phyloP scores from a whole-genome alignment of 1,139 yeast genomes.

The Lodderomyces orthopsilosis region DNA sequence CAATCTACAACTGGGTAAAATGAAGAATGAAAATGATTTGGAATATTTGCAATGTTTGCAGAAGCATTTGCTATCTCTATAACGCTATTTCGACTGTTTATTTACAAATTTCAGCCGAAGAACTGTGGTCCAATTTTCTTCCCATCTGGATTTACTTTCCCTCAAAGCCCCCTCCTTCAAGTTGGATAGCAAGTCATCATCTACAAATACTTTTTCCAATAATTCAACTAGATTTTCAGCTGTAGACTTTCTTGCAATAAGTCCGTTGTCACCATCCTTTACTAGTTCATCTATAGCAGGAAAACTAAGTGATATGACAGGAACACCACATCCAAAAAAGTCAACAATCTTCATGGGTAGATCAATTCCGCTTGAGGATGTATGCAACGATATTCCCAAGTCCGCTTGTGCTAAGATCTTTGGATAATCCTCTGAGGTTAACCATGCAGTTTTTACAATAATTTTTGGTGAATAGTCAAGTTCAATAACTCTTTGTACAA shows the following conservation, averaged over 20 bases:
- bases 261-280: constrained; percentile 43
- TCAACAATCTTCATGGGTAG: constrained; percentile 97
- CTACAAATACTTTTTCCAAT: constrained; percentile 45
- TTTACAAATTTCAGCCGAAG: constrained; percentile 22
- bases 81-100: constrained; percentile 3
- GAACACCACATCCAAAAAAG: constrained; percentile 94
- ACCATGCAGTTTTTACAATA: constrained; percentile 68
- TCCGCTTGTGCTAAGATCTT: constrained; percentile 72
- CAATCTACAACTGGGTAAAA: constrained; percentile 25
- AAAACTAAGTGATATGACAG: constrained; percentile 76
- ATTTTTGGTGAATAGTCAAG: constrained; percentile 48
- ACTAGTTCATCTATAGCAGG: constrained; percentile 71
- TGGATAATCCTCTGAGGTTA: constrained; percentile 79
- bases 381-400: constrained; percentile 84
- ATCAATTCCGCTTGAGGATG: constrained; percentile 90
- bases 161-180: constrained; percentile 66
- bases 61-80: constrained; percentile 13
- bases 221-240: constrained; percentile 51
- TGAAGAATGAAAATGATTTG: constrained; percentile 40
- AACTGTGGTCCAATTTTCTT: constrained; percentile 59
- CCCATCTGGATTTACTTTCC: constrained; percentile 74
- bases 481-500: constrained; percentile 42
- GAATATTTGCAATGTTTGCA: constrained; percentile 19
- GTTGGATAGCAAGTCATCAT: constrained; percentile 26
- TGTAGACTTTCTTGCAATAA: constrained; percentile 32